These are phyloP conservation scores for Cyclocybe cylindracea DNA, from an alignment of 768 basidiomycete genomes.

Conservation along the genomic window DNA sequence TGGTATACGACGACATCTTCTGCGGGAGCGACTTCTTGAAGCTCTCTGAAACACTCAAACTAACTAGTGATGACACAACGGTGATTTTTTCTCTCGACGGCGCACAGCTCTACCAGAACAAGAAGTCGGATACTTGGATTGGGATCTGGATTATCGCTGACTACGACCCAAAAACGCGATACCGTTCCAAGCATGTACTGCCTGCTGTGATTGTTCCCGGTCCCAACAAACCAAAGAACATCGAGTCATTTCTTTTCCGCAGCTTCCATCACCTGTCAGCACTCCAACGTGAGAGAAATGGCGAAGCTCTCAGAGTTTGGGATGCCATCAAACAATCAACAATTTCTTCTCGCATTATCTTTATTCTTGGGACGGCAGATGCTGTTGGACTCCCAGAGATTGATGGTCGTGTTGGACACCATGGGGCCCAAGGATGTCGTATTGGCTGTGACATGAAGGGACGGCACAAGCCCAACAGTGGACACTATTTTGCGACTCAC, in stretches of 20 bases:
- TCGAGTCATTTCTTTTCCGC: constrained; percentile 36
- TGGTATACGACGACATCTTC: constrained; percentile 19
- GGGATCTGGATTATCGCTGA: constrained; percentile 34
- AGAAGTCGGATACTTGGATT: constrained; percentile 43
- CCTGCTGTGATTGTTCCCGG: constrained; percentile 34
- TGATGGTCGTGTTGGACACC: constrained; percentile 30
- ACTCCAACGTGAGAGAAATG: constrained; percentile 26
- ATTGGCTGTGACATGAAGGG: constrained; percentile 30
- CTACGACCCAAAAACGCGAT: constrained; percentile 26
- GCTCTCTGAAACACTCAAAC: constrained; percentile 9
- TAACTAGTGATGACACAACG: constrained; percentile 28
- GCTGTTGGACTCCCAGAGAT: constrained; percentile 24
- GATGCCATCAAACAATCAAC: constrained; percentile 18
- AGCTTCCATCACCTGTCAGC: too few relatives aligned
- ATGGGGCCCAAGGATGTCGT: constrained; percentile 33
- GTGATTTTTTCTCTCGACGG: constrained; percentile 38
- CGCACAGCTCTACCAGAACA: constrained; percentile 41
- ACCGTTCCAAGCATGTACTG: constrained; percentile 30
- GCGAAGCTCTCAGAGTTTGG: constrained; percentile 25
- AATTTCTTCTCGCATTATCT: constrained; percentile 19
- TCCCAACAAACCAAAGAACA: constrained; percentile 35
- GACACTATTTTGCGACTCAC: constrained; percentile 35
- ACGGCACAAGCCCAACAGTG: constrained; percentile 23
- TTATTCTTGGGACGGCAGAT: constrained; percentile 29
- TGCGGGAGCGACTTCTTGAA: constrained; percentile 26